Evolutionary conservation across 257 asterid genomes (phyloP).

Genomic region (Penstemon barbatus): DNA sequence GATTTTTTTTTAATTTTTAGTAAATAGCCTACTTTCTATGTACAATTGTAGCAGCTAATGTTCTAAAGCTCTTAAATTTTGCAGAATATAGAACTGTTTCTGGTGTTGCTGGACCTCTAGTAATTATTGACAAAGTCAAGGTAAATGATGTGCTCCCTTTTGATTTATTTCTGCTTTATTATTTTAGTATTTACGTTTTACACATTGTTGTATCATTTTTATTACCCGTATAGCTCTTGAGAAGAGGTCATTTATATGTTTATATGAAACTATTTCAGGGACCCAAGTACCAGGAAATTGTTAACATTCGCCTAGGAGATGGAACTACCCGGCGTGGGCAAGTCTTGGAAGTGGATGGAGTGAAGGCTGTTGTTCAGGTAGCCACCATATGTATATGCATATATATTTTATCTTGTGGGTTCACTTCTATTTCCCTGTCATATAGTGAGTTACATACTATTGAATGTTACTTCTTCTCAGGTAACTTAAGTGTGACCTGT

Average conservation of each 20-base stretch:
- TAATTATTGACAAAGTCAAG: constrained; percentile 98
- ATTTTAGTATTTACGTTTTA: constrained; percentile 21
- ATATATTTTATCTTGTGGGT: not conserved
- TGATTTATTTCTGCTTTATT: constrained; percentile 18
- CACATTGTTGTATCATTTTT: constrained; percentile 12
- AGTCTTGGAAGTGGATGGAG: constrained; percentile 96
- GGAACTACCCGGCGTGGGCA: constrained; percentile 98
- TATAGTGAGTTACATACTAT: not conserved
- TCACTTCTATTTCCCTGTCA: not conserved
- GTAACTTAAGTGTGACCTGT: not conserved
- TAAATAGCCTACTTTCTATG: not conserved
- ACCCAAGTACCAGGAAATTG: constrained; percentile 96
- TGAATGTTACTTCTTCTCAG: not conserved
- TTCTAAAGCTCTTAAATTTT: not conserved
- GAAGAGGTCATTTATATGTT: constrained; percentile 20
- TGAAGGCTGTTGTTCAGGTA: constrained; percentile 99
- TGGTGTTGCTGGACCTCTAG: constrained; percentile 99
- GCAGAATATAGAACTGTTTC: constrained; percentile 99
- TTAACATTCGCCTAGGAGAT: constrained; percentile 94
- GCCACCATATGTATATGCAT: constrained; percentile 15
- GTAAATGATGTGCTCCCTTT: constrained; percentile 34
- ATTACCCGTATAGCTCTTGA: constrained; percentile 6
- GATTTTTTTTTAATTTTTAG: not conserved
- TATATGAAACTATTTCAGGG: constrained; percentile 59
- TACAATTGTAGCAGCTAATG: too few relatives aligned